phyloP scores from a whole-genome alignment of 768 basidiomycete genomes.

The Amanita fuliginea region DNA sequence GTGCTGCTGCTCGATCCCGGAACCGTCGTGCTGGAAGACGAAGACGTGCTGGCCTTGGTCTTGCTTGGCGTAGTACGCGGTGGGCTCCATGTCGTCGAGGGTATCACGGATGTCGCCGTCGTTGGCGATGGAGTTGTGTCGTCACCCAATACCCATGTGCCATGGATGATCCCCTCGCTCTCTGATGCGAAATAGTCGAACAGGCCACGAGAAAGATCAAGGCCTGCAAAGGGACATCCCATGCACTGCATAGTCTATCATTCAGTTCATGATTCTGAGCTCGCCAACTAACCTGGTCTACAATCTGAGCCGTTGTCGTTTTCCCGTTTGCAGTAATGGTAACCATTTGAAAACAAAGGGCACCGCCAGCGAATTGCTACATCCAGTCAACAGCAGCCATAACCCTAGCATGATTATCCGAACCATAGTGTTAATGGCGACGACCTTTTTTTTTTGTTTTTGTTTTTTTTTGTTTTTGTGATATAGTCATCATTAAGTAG shows the following conservation, averaged over 20 bases:
- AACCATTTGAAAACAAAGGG: constrained; percentile 49
- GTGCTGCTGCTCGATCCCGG: neutral
- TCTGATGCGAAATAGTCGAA: constrained; percentile 42
- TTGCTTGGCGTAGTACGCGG: neutral
- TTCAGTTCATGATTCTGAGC: neutral
- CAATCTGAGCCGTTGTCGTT: constrained; percentile 43
- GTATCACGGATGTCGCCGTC: constrained; percentile 8
- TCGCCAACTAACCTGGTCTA: constrained; percentile 40
- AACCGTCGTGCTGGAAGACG: neutral
- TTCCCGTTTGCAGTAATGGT: constrained; percentile 52
- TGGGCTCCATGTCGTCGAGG: constrained; percentile 9
- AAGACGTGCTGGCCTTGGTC: neutral
- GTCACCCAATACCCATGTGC: constrained; percentile 38
- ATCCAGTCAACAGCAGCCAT: neutral
- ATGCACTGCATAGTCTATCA: constrained; percentile 23
- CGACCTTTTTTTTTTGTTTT: constrained; percentile 37
- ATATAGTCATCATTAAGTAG: neutral
- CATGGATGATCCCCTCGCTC: constrained; percentile 38
- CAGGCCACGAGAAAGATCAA: constrained; percentile 53
- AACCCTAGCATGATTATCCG: constrained; percentile 7
- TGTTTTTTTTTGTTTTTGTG: no score
- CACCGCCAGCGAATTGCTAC: constrained; percentile 45
- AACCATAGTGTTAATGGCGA: constrained; percentile 33
- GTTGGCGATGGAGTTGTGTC: constrained; percentile 11
- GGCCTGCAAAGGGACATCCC: constrained; percentile 44